Conservation (phyloP, 2,329 filamentous ascomycete genomes). For the Hypoxylon sp. region DNA sequence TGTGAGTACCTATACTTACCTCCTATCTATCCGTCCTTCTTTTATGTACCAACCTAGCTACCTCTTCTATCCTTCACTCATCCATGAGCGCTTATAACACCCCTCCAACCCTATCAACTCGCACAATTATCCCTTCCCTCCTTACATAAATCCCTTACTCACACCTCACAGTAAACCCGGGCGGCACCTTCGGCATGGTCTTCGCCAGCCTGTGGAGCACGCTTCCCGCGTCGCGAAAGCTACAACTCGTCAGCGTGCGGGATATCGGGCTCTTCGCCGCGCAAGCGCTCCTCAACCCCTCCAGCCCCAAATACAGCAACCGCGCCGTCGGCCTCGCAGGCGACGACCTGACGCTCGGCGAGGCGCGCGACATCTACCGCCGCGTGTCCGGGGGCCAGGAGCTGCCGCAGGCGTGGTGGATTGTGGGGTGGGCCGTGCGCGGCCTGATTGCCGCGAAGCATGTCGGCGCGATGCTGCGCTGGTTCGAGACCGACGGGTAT, state of each 20-base stretch:
- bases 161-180: slow-evolving; percentile 48
- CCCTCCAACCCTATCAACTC: not conserved
- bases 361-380: slow-evolving; percentile 52
- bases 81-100: not conserved
- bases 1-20: slow-evolving; percentile 14
- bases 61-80: not conserved
- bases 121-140: not conserved
- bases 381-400: slow-evolving; percentile 44
- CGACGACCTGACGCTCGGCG: slow-evolving; percentile 55
- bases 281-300: slow-evolving; percentile 51
- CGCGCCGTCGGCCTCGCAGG: slow-evolving; percentile 55
- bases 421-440: slow-evolving; percentile 53
- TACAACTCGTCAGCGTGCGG: slow-evolving; percentile 57
- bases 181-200: slow-evolving; percentile 52
- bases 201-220: slow-evolving; percentile 55
- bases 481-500: slow-evolving; percentile 59
- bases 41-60: not conserved
- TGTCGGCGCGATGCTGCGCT: slow-evolving; percentile 56
- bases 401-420: slow-evolving; percentile 54
- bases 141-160: not conserved
- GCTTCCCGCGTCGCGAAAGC: slow-evolving; percentile 49
- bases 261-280: slow-evolving; percentile 59
- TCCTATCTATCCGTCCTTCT: not conserved
- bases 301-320: slow-evolving; percentile 47
- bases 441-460: slow-evolving; percentile 49